phyloP scores from a whole-genome alignment of 306 rosid species.

The Nissolia schottii region DNA sequence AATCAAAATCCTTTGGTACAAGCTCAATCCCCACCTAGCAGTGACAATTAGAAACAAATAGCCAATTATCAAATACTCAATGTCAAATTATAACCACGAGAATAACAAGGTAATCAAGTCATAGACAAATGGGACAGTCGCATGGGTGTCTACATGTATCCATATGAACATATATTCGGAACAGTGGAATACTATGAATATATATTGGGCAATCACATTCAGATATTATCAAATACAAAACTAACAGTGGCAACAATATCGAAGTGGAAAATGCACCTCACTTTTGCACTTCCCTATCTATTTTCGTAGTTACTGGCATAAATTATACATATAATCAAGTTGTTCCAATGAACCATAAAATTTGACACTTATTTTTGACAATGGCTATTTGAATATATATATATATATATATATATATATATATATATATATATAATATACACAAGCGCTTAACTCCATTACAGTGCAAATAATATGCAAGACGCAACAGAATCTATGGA shows the following conservation, averaged over 20 bases:
- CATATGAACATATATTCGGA: background rate
- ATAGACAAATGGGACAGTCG: background rate
- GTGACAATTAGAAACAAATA: conserved; percentile 2
- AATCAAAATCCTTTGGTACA: conserved; percentile 89
- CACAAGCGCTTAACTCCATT: background rate
- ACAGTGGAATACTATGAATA: background rate
- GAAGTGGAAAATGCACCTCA: background rate
- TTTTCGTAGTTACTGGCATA: background rate
- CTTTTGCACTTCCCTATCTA: background rate
- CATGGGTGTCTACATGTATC: background rate
- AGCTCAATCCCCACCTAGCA: conserved; percentile 89
- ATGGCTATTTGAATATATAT: background rate
- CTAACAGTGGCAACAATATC: background rate
- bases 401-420: too few species aligned
- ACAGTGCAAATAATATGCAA: conserved; percentile 12
- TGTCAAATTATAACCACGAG: conserved; percentile 5
- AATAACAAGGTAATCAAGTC: background rate
- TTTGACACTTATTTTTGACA: background rate
- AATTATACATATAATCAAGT: background rate
- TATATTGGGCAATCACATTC: background rate
- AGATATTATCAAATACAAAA: background rate
- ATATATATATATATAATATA: too few species aligned
- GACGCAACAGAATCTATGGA: conserved; percentile 3
- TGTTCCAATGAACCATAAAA: background rate
- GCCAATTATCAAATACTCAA: conserved; percentile 19